Percentiles rank a stretch among this genome's conserved stretches.
These are phyloP conservation scores for Bauhinia variegata DNA, from an alignment of 306 rosid genomes.

Conservation along the genomic window DNA sequence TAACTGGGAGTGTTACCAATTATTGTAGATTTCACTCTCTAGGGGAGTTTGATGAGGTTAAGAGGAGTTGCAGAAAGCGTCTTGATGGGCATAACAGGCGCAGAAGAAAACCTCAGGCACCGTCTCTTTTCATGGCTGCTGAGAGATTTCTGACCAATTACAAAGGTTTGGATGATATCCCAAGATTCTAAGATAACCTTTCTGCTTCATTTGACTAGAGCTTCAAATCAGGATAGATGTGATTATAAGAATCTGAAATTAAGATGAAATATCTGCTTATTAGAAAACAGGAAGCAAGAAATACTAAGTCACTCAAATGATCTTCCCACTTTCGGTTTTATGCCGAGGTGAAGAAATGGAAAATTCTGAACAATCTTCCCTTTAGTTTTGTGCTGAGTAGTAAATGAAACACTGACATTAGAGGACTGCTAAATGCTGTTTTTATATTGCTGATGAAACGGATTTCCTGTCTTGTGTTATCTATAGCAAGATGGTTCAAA, in stretches of 20 bases:
- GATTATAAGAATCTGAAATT: background rate
- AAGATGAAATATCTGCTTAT: constrained; percentile 5
- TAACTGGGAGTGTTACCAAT: constrained; percentile 31
- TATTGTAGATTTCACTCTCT: constrained; percentile 77
- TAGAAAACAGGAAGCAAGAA: constrained; percentile 3
- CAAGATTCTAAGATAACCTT: constrained; percentile 11
- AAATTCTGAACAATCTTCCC: no score
- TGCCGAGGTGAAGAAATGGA: no score
- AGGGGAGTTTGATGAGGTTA: constrained; percentile 83
- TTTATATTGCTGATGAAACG: background rate
- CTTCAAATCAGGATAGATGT: background rate
- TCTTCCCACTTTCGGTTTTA: background rate
- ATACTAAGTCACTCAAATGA: background rate
- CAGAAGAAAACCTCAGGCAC: constrained; percentile 80
- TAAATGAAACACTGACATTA: constrained; percentile 4
- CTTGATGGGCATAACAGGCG: constrained; percentile 88
- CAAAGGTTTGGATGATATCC: constrained; percentile 54
- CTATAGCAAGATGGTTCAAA: constrained; percentile 1
- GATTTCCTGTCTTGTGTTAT: constrained; percentile 3
- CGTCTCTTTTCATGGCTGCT: constrained; percentile 58
- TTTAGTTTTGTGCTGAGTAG: background rate
- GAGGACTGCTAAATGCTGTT: background rate
- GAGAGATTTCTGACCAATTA: constrained; percentile 46
- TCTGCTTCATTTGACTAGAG: constrained; percentile 15
- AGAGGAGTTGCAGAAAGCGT: constrained; percentile 87